These are phyloP conservation scores for Dactylella cylindrospora DNA, from an alignment of 2,329 filamentous ascomycete species.

Conservation along the genomic window DNA sequence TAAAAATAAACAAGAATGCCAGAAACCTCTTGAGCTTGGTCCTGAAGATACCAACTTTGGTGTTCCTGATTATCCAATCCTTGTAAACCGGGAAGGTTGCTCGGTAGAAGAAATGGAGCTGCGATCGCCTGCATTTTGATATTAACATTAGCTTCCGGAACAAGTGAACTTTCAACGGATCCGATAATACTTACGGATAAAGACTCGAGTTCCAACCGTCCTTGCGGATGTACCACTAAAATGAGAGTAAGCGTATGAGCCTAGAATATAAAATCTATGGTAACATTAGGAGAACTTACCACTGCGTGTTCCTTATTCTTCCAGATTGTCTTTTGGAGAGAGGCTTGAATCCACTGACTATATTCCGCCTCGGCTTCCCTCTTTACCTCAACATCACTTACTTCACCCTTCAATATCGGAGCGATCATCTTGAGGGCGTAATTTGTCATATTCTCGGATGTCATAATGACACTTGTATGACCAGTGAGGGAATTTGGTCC, in stretches of 20 bases:
- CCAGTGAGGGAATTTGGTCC: slow-evolving; percentile 65
- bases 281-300: too few species aligned
- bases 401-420: slow-evolving; percentile 57
- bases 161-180: neutral
- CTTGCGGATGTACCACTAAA: slow-evolving; percentile 36
- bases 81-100: slow-evolving; percentile 29
- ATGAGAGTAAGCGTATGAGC: neutral
- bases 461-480: slow-evolving; percentile 63
- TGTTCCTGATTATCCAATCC: slow-evolving; percentile 38
- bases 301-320: slow-evolving; percentile 13
- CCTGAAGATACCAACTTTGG: slow-evolving; percentile 26
- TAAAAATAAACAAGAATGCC: slow-evolving; percentile 25
- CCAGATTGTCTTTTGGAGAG: slow-evolving; percentile 34
- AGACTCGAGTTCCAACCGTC: slow-evolving; percentile 42
- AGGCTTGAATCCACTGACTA: slow-evolving; percentile 55
- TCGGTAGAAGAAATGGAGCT: slow-evolving; percentile 40
- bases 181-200: slow-evolving; percentile 31
- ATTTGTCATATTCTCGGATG: slow-evolving; percentile 64
- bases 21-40: slow-evolving; percentile 21
- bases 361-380: slow-evolving; percentile 56
- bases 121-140: slow-evolving; percentile 18
- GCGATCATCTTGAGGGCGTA: slow-evolving; percentile 63
- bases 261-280: too few species aligned
- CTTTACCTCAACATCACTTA: slow-evolving; percentile 56
- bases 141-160: neutral